phyloP scores from a whole-genome alignment of 2,329 filamentous ascomycete species.

The Colletotrichum sp. region DNA sequence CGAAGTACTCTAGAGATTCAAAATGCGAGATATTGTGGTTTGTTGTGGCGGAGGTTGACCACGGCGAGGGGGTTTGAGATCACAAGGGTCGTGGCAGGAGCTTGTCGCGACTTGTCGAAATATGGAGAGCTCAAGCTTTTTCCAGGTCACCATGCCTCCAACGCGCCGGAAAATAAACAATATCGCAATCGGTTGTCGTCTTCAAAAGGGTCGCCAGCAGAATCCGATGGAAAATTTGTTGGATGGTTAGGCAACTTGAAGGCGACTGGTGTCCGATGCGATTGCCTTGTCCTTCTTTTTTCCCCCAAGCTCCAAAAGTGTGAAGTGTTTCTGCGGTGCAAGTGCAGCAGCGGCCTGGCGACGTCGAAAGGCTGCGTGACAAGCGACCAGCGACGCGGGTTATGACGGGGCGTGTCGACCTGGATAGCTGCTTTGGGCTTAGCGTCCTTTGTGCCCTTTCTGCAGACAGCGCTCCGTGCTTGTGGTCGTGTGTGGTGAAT shows the following conservation, averaged over 20 bases:
- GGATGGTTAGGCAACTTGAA: not conserved
- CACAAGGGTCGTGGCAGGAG: slow-evolving; percentile 3
- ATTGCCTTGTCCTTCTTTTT: not conserved
- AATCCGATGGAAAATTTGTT: not conserved
- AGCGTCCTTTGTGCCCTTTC: not conserved
- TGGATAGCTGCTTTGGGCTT: slow-evolving; percentile 1
- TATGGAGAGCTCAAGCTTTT: slow-evolving; percentile 20
- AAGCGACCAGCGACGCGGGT: slow-evolving; percentile 20
- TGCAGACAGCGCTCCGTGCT: not conserved
- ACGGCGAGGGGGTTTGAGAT: not conserved
- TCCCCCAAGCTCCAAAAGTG: not conserved
- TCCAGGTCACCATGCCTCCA: slow-evolving; percentile 19
- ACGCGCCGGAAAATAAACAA: not conserved
- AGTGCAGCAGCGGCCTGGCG: not conserved
- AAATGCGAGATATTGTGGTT: not conserved
- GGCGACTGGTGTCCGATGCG: not conserved
- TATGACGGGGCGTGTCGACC: slow-evolving; percentile 19
- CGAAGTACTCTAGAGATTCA: not conserved
- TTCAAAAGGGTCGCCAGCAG: not conserved
- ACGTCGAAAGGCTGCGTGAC: slow-evolving; percentile 19
- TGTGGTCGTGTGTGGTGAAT: not conserved
- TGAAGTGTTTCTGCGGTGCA: not conserved
- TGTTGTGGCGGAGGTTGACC: not conserved
- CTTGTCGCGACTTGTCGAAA: slow-evolving; percentile 23
- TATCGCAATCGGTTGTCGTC: not conserved